phyloP scores from a whole-genome alignment of 257 asterid species.

The Plantago major region DNA sequence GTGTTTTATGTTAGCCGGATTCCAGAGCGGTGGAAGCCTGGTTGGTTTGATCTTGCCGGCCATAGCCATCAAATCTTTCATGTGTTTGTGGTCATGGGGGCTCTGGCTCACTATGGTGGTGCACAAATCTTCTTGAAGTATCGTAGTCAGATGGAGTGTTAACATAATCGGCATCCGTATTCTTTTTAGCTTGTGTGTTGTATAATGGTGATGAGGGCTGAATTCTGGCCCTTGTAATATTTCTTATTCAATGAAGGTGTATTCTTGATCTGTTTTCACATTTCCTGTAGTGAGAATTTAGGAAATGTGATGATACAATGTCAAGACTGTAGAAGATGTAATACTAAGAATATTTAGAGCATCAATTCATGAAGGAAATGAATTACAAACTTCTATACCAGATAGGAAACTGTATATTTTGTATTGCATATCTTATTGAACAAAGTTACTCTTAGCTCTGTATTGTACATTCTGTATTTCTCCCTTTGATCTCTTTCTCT shows the following conservation, averaged over 20 bases:
- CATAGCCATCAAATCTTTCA: constrained; percentile 97
- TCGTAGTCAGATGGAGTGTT: constrained; percentile 48
- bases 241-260: neutral
- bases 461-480: too few species aligned
- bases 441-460: too few species aligned
- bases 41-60: constrained; percentile 86
- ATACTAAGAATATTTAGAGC: too few species aligned
- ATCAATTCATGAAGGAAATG: too few species aligned
- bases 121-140: constrained; percentile 61
- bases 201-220: neutral
- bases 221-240: neutral
- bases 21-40: constrained; percentile 92
- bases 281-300: neutral
- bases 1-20: constrained; percentile 56
- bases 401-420: too few species aligned
- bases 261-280: constrained; percentile 4
- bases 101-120: constrained; percentile 93
- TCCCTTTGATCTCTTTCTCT: too few species aligned
- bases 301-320: neutral
- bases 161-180: neutral
- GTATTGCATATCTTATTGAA: too few species aligned
- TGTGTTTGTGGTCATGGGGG: constrained; percentile 81
- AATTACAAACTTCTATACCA: too few species aligned
- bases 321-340: neutral
- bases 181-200: neutral